phyloP scores from a whole-genome alignment of 2,329 filamentous ascomycete genomes.

The Delphinella strobiligena region DNA sequence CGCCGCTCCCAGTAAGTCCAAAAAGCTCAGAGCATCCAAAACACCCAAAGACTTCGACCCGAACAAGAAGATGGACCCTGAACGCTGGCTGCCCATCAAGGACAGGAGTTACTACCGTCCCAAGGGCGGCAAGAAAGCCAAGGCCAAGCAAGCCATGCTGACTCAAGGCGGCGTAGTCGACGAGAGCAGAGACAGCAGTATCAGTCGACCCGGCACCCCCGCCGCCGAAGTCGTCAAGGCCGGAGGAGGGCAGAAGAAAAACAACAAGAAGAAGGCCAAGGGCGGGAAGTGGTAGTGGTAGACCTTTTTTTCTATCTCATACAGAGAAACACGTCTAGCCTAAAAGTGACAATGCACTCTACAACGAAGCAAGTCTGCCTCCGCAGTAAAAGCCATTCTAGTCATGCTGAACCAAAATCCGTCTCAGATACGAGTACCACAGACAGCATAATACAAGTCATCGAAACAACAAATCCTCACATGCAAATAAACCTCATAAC shows the following conservation, averaged over 20 bases:
- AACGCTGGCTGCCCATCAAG: conserved; percentile 83
- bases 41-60: conserved; percentile 65
- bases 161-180: conserved; percentile 82
- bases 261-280: conserved; percentile 26
- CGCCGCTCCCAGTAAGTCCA: conserved; percentile 39
- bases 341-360: too few relatives aligned
- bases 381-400: too few relatives aligned
- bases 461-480: too few relatives aligned
- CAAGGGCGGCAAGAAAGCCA: conserved; percentile 72
- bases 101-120: conserved; percentile 82
- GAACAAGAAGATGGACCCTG: conserved; percentile 71
- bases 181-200: conserved; percentile 33
- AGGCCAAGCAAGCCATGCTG: conserved; percentile 51
- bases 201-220: conserved; percentile 20
- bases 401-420: too few relatives aligned
- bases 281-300: conserved; percentile 12
- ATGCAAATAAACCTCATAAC: too few relatives aligned
- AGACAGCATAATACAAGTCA: too few relatives aligned
- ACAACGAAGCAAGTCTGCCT: too few relatives aligned
- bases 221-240: conserved; percentile 27
- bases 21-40: conserved; percentile 46
- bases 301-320: too few relatives aligned
- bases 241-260: conserved; percentile 31
- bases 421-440: too few relatives aligned
- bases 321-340: too few relatives aligned